Percentiles rank a stretch among this genome's conserved stretches.
Evolutionary conservation across 148 eudicot species (phyloP).

Genomic region (Mesembryanthemum crystallinum): DNA sequence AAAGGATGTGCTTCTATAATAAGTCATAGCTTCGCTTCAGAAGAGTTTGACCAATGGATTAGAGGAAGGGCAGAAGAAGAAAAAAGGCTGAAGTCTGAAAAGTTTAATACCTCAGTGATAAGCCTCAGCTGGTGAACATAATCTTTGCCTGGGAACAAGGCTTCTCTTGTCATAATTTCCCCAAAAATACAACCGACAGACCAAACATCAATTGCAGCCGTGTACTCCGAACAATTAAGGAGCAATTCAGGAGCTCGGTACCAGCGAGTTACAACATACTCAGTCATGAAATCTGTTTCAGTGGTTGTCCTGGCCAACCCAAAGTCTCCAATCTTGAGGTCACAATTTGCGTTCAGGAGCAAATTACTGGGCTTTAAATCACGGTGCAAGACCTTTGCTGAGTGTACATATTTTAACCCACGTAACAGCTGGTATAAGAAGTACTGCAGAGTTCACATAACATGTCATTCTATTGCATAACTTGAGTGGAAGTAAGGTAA

Average conservation of each 20-base stretch:
- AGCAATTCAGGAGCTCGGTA: constrained; percentile 48
- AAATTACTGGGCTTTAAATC: constrained; percentile 45
- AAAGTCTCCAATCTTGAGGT: constrained; percentile 46
- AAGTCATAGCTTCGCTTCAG: not conserved
- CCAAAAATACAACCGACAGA: constrained; percentile 70
- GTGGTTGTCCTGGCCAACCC: constrained; percentile 47
- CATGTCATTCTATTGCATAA: constrained; percentile 9
- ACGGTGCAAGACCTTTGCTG: constrained; percentile 45
- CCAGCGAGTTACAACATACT: constrained; percentile 51
- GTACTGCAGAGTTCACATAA: constrained; percentile 41
- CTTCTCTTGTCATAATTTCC: constrained; percentile 62
- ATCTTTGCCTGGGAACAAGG: constrained; percentile 72
- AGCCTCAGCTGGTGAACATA: constrained; percentile 79
- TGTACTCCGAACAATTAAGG: constrained; percentile 42
- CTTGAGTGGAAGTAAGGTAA: not conserved
- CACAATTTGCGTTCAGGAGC: constrained; percentile 41
- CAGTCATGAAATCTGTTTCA: constrained; percentile 48
- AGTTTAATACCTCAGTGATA: constrained; percentile 61
- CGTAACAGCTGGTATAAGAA: constrained; percentile 46
- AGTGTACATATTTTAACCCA: constrained; percentile 44
- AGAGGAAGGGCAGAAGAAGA: too few relatives aligned
- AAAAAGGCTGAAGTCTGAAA: not conserved
- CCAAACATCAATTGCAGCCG: constrained; percentile 51
- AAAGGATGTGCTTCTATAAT: too few relatives aligned
- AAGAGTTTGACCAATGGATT: not conserved